Conservation (phyloP, 225 moss, liverwort and hornwort genomes). For the Straminergon stramineum region DNA sequence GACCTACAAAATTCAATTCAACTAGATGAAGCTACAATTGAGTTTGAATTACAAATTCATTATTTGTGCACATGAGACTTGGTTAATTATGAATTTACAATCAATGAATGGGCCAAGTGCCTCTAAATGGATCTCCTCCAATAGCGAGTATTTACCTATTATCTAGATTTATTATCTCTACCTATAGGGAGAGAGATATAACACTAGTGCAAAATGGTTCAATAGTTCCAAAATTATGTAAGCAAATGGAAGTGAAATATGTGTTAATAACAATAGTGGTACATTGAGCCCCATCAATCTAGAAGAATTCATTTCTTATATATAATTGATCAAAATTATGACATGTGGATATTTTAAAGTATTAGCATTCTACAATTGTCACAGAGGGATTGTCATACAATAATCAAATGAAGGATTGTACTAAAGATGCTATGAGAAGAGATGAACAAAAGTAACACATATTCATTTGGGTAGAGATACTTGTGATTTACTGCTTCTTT, state of each 20-base stretch:
- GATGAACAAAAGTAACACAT: not conserved
- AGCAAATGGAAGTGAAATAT: not conserved
- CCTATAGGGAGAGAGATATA: not conserved
- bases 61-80: rapidly evolving
- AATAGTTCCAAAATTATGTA: not conserved
- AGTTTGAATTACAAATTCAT: not conserved
- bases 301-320: not conserved
- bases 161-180: not conserved
- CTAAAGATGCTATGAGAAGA: not conserved
- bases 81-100: not conserved
- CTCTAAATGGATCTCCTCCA: not conserved
- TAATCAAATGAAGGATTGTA: not conserved
- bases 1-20: not conserved
- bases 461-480: not conserved
- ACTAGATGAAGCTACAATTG: rapidly evolving
- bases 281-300: too few relatives aligned
- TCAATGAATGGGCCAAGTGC: not conserved
- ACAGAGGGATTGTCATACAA: not conserved
- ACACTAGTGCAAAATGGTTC: not conserved
- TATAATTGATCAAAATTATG: not conserved
- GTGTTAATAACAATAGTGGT: too few relatives aligned
- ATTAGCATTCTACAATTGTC: not conserved
- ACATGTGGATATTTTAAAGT: not conserved
- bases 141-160: not conserved
- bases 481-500: not conserved